Conservation (phyloP, 805 yeast species). For the Suhomyces prunicola region DNA sequence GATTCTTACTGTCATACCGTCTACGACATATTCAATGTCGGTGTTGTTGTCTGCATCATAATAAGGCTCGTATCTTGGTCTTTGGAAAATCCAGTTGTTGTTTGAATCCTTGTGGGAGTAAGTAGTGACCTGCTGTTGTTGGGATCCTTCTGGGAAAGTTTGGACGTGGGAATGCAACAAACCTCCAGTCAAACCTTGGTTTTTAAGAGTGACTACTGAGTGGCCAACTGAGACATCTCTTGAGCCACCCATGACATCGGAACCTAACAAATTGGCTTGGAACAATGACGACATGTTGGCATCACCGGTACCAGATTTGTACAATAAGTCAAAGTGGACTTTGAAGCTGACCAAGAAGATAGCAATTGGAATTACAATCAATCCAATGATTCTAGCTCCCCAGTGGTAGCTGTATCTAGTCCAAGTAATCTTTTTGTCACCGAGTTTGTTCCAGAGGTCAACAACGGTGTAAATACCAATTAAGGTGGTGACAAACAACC, state of each 20-base stretch:
- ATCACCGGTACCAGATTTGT: slow-evolving; percentile 79
- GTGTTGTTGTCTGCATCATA: slow-evolving; percentile 31
- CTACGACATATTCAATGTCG: slow-evolving; percentile 40
- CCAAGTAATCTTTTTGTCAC: slow-evolving; percentile 57
- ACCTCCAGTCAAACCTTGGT: slow-evolving; percentile 44
- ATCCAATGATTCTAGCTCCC: slow-evolving; percentile 60
- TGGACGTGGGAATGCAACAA: slow-evolving; percentile 47
- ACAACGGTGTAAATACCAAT: slow-evolving; percentile 88
- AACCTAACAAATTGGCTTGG: slow-evolving; percentile 72
- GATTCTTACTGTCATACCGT: slow-evolving; percentile 62
- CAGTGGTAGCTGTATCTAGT: slow-evolving; percentile 56
- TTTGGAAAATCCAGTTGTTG: slow-evolving; percentile 48
- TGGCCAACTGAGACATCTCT: slow-evolving; percentile 61
- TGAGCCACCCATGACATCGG: slow-evolving; percentile 65
- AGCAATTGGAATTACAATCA: slow-evolving; percentile 59
- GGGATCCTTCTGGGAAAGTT: slow-evolving; percentile 45
- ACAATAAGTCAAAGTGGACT: slow-evolving; percentile 69
- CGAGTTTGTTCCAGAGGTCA: slow-evolving; percentile 83
- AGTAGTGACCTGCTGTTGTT: slow-evolving; percentile 47
- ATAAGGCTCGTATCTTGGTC: slow-evolving; percentile 36
- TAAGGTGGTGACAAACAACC: slow-evolving; percentile 80
- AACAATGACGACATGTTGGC: slow-evolving; percentile 75
- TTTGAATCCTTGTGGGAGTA: slow-evolving; percentile 46
- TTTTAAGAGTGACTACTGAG: slow-evolving; percentile 38
- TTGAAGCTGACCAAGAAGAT: slow-evolving; percentile 69